phyloP scores from a whole-genome alignment of 345 rosid genomes.

The Mallotus nudiflorus region DNA sequence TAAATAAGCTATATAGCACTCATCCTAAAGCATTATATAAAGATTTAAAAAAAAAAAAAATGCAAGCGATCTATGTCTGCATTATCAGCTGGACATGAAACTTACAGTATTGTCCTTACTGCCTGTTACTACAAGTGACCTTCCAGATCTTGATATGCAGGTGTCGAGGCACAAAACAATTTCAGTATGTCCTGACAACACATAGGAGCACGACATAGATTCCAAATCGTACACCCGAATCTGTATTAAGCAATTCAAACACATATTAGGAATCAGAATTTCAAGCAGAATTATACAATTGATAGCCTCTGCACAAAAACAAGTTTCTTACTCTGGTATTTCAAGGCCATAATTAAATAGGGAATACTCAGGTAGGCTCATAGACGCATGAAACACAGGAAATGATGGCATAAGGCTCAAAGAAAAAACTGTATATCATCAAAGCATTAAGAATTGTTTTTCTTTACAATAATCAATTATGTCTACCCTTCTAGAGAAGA shows the following conservation, averaged over 20 bases:
- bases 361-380: background rate
- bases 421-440: background rate
- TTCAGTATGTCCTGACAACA: conserved; percentile 80
- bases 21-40: background rate
- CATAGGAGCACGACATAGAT: conserved; percentile 92
- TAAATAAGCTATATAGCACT: background rate
- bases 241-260: conserved; percentile 35
- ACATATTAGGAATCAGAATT: too few relatives aligned
- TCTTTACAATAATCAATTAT: background rate
- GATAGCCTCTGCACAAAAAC: too few relatives aligned
- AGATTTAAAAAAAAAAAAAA: background rate
- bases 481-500: too few relatives aligned
- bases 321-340: too few relatives aligned
- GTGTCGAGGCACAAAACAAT: conserved; percentile 82
- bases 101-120: conserved; percentile 92
- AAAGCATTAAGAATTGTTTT: background rate
- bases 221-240: conserved; percentile 85
- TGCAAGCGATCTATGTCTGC: background rate
- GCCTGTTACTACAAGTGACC: conserved; percentile 69
- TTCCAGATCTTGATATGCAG: conserved; percentile 61
- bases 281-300: too few relatives aligned
- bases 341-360: background rate
- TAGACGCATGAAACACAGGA: background rate
- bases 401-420: background rate
- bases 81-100: conserved; percentile 17